Conservation (phyloP, 2,329 filamentous ascomycete species). For the Ophiobolus disseminans region DNA sequence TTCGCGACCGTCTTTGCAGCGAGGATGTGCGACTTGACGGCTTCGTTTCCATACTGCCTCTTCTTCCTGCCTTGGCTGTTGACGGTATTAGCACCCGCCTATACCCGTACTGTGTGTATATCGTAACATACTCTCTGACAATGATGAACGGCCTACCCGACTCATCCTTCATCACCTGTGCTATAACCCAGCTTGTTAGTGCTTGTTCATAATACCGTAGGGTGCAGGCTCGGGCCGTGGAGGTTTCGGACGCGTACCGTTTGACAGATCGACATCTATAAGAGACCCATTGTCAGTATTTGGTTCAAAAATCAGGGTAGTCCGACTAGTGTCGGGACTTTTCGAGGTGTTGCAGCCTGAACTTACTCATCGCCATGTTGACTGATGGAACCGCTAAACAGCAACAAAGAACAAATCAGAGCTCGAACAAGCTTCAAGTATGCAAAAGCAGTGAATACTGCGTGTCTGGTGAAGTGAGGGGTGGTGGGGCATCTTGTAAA, state of each 20-base stretch:
- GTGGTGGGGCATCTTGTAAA: constrained; percentile 39
- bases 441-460: constrained; percentile 4
- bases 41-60: constrained; percentile 94
- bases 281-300: constrained; percentile 32
- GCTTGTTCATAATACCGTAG: constrained; percentile 13
- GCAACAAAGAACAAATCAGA: constrained; percentile 6
- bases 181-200: constrained; percentile 50
- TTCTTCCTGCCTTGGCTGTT: constrained; percentile 96
- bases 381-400: constrained; percentile 15
- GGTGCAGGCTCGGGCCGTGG: constrained; percentile 8
- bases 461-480: constrained; percentile 26
- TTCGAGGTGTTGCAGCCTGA: constrained; percentile 18
- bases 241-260: constrained; percentile 64
- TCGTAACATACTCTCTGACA: constrained; percentile 82
- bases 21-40: constrained; percentile 97
- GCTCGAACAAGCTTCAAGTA: constrained; percentile 6
- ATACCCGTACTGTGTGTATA: background rate
- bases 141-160: constrained; percentile 97
- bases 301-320: background rate
- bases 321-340: constrained; percentile 9
- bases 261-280: constrained; percentile 80
- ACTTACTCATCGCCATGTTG: constrained; percentile 53
- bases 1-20: constrained; percentile 94
- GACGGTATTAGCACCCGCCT: constrained; percentile 34
- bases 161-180: constrained; percentile 92